Base-by-base conservation (phyloP, 345 rosid species). In the Syzygium oleosum region DNA sequence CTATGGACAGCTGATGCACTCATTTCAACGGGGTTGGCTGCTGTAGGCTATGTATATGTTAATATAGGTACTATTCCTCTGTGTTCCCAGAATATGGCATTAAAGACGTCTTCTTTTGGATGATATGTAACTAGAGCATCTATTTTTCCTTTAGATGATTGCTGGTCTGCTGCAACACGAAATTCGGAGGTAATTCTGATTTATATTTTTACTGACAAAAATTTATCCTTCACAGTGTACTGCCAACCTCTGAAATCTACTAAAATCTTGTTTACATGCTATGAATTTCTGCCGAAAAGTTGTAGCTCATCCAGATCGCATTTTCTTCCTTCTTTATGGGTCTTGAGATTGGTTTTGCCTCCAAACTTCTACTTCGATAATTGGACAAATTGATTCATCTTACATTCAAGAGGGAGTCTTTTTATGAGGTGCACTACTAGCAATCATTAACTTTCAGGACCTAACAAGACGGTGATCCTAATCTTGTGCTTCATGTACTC, bases 11-110 rank as follows among this genome's bases (percentile, higher is more conserved):
- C 98, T 89, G 98, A 96, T 92, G 99, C 99, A 16, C 95, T 98
- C 86, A 55, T 96, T 85, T 95, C 99, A 58, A 93, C 98, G 14
- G 99, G 99, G 85, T 91, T 98, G 94, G 98, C 99, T 85, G 95
- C 94, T 88, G 91, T 98, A 89, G 99, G 99, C 78, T 98, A 98
- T 89, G 90, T 89, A 15, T 92, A 95, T 91, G 92, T 98, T 84
- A 98, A 98, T 90, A 98, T 98, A 88, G 99, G 99, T 98, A 95
- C 49, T 84, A 86, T 84, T 85, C 65, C 80, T 65, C 17, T 14
- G 31, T 77, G 43, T 86, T 53, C 85, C 55, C 31, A 46, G 84
- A 79, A 79, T 21, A 38, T 52, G 46, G 63, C 43, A 7, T 89
- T 21, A 54, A 73, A 9, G 15, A 19, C 38, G 88, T 80, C 27